These are phyloP conservation scores for Theobroma cacao DNA, from an alignment of 345 rosid species.

Conservation along the genomic window DNA sequence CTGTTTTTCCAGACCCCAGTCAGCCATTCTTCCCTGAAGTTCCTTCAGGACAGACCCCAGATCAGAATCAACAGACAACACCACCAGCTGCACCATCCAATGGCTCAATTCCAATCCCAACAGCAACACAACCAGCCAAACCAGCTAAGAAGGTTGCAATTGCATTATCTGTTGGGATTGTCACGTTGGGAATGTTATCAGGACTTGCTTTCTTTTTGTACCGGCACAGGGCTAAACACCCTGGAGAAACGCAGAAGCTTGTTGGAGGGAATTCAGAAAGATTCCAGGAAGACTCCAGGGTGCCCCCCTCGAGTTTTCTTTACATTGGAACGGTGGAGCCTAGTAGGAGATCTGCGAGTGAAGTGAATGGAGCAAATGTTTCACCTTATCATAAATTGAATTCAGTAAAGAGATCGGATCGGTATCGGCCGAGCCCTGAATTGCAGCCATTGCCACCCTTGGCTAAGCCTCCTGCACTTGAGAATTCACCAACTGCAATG, in stretches of 20 bases:
- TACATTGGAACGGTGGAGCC: constrained; percentile 95
- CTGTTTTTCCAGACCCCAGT: constrained; percentile 47
- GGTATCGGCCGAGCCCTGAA: constrained; percentile 93
- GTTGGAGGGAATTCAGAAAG: constrained; percentile 56
- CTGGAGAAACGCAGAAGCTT: constrained; percentile 65
- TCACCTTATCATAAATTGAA: constrained; percentile 77
- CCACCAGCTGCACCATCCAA: constrained; percentile 38
- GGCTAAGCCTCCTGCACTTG: constrained; percentile 44
- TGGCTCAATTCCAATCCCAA: constrained; percentile 62
- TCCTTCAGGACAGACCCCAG: constrained; percentile 48
- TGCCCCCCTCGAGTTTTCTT: constrained; percentile 68
- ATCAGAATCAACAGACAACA: constrained; percentile 51
- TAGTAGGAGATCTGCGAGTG: constrained; percentile 39
- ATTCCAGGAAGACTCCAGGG: constrained; percentile 46
- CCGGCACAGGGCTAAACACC: constrained; percentile 64
- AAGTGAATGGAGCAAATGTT: constrained; percentile 40
- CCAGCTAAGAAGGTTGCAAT: constrained; percentile 80
- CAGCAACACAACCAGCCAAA: constrained; percentile 68
- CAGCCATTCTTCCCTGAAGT: constrained; percentile 92
- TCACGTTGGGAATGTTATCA: constrained; percentile 89
- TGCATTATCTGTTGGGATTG: constrained; percentile 86
- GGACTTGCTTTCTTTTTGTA: constrained; percentile 86
- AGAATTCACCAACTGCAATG: constrained; percentile 41
- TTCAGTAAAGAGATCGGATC: constrained; percentile 72
- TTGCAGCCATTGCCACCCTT: constrained; percentile 90